A percentile compares a stretch with the other conserved stretches of the same genome.
These are phyloP conservation scores for Epichloe amarillans DNA, from an alignment of 2,329 filamentous ascomycete species.

Conservation along the genomic window DNA sequence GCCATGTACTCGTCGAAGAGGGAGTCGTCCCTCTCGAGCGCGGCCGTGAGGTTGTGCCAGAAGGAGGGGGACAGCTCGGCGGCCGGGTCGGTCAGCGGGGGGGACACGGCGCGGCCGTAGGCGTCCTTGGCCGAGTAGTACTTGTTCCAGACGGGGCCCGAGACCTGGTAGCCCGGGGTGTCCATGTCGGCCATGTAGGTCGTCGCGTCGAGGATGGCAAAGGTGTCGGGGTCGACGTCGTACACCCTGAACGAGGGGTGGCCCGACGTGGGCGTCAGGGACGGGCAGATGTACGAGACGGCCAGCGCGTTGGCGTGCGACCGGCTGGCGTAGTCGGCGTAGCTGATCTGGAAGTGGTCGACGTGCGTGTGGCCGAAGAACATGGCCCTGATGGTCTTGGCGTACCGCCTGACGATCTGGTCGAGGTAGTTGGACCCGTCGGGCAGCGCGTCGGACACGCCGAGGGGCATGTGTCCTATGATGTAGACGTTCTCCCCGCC, in stretches of 20 bases:
- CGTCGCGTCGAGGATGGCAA: conserved; percentile 36
- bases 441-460: conserved; percentile 34
- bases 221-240: conserved; percentile 41
- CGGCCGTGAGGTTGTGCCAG: conserved; percentile 42
- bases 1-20: conserved; percentile 32
- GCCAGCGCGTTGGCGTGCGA: conserved; percentile 29
- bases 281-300: conserved; percentile 38
- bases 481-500: conserved; percentile 39
- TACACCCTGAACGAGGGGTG: conserved; percentile 44
- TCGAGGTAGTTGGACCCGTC: conserved; percentile 38
- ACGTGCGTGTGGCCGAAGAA: conserved; percentile 45
- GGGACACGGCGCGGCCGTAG: conserved; percentile 32
- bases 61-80: conserved; percentile 39
- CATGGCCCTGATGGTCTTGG: conserved; percentile 37
- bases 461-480: conserved; percentile 42
- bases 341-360: conserved; percentile 43
- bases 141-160: conserved; percentile 33
- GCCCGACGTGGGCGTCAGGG: conserved; percentile 38
- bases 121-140: conserved; percentile 42
- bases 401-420: conserved; percentile 38
- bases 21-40: conserved; percentile 27
- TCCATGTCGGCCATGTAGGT: conserved; percentile 41
- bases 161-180: conserved; percentile 24
- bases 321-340: conserved; percentile 30
- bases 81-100: conserved; percentile 23